Conservation (phyloP, 2,329 filamentous ascomycete species). For the Purpureocillium lavendulum region DNA sequence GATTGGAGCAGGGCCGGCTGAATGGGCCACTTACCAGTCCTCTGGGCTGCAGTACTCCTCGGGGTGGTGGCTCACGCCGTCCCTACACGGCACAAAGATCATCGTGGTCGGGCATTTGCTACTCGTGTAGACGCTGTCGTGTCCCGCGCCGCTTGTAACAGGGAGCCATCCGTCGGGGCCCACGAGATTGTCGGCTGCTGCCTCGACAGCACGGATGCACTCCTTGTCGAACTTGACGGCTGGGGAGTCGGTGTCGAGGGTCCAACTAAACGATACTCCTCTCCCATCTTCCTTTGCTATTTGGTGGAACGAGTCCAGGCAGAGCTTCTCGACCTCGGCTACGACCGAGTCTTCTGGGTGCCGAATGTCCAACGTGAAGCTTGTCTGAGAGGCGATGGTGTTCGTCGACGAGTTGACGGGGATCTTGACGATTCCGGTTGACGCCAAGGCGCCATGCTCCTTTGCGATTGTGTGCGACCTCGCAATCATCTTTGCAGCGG, state of each 20-base stretch:
- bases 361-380: slow-evolving; percentile 59
- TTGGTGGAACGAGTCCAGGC: slow-evolving; percentile 12
- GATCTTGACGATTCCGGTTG: slow-evolving; percentile 22
- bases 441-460: slow-evolving; percentile 15
- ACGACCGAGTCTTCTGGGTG: slow-evolving; percentile 46
- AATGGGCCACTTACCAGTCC: slow-evolving; percentile 17
- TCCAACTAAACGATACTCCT: slow-evolving; percentile 44
- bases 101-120: slow-evolving; percentile 24
- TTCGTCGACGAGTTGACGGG: slow-evolving; percentile 59
- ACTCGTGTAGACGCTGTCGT: slow-evolving; percentile 28
- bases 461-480: slow-evolving; percentile 18
- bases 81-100: slow-evolving; percentile 27
- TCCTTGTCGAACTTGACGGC: slow-evolving; percentile 56
- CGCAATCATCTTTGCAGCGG: slow-evolving; percentile 24
- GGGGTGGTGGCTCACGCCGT: slow-evolving; percentile 28
- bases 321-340: slow-evolving; percentile 27
- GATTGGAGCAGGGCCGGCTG: background rate
- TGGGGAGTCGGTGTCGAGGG: slow-evolving; percentile 49
- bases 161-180: slow-evolving; percentile 29
- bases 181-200: slow-evolving; percentile 46
- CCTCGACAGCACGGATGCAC: slow-evolving; percentile 56
- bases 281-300: slow-evolving; percentile 17
- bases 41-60: slow-evolving; percentile 25
- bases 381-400: slow-evolving; percentile 58
- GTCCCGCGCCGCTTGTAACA: slow-evolving; percentile 28